Percentiles rank a stretch among this genome's conserved stretches.
Evolutionary conservation across 768 basidiomycete genomes (phyloP).

Genomic region (Paxillus rubicundulus): DNA sequence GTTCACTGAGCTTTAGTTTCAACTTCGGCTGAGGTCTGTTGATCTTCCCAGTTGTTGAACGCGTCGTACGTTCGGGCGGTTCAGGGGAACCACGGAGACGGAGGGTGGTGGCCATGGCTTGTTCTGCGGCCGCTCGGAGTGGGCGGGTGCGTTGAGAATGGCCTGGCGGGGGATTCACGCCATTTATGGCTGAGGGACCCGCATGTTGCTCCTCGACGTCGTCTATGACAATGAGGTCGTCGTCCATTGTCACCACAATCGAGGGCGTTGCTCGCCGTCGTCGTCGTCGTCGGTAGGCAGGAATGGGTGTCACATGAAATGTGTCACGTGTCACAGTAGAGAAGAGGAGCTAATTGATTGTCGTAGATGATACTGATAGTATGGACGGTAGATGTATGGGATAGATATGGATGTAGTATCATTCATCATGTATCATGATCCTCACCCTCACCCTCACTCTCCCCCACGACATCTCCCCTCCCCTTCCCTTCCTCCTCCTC

Average conservation of each 20-base stretch:
- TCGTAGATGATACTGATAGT: no score
- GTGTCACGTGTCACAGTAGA: slow-evolving; percentile 16
- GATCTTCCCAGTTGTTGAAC: slow-evolving; percentile 48
- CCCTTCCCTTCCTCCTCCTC: background rate
- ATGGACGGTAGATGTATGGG: no score
- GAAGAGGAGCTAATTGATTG: background rate
- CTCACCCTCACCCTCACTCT: slow-evolving; percentile 9
- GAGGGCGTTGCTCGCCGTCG: background rate
- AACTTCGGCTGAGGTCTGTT: slow-evolving; percentile 67
- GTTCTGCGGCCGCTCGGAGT: slow-evolving; percentile 32
- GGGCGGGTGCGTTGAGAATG: slow-evolving; percentile 30
- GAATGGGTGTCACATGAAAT: slow-evolving; percentile 2
- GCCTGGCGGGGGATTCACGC: slow-evolving; percentile 13
- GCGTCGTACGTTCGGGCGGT: slow-evolving; percentile 50
- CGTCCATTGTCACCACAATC: slow-evolving; percentile 41
- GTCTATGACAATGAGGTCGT: slow-evolving; percentile 62
- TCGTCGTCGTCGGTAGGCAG: no score
- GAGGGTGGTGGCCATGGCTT: slow-evolving; percentile 35
- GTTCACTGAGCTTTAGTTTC: slow-evolving; percentile 85
- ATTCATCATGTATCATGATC: no score
- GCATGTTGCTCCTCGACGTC: slow-evolving; percentile 47
- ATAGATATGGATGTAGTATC: background rate
- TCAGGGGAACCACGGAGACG: slow-evolving; percentile 31
- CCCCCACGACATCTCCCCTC: slow-evolving; percentile 11
- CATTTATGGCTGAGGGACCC: slow-evolving; percentile 34